Conservation (phyloP, 805 yeast species). For the Brettanomyces anomalus region DNA sequence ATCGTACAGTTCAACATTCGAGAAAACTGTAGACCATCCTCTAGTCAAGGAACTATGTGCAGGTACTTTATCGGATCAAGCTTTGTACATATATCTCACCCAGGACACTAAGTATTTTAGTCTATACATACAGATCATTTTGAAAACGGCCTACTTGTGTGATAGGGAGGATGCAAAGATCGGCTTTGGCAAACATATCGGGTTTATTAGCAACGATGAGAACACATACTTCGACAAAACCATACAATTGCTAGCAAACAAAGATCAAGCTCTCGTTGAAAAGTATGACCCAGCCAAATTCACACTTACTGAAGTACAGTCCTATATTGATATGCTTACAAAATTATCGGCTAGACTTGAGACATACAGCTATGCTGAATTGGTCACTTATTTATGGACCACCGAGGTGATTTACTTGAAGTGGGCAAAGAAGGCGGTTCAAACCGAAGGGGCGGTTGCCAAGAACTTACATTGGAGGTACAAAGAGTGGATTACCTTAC, state of each 20-base stretch:
- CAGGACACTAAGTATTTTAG: constrained; percentile 1
- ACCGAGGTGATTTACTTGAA: constrained; percentile 1
- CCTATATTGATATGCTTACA: neutral
- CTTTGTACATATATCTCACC: neutral
- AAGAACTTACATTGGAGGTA: neutral
- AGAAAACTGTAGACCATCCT: neutral
- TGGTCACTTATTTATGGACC: constrained; percentile 3
- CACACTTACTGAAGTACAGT: neutral
- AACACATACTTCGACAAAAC: constrained; percentile 2
- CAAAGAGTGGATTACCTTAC: constrained; percentile 1
- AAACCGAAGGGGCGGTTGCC: neutral
- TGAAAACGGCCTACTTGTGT: constrained; percentile 2
- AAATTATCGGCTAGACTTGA: neutral
- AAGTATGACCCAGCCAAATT: neutral
- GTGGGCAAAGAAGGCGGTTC: neutral
- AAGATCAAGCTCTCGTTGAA: neutral
- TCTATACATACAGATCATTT: neutral
- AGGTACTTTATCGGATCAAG: neutral
- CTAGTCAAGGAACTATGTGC: constrained; percentile 1
- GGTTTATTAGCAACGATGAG: constrained; percentile 2
- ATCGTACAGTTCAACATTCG: neutral
- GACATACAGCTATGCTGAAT: neutral
- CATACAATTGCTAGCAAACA: neutral
- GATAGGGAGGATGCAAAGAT: neutral
- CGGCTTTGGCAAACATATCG: constrained; percentile 3